phyloP scores from a whole-genome alignment of 139 green algal genomes.

The Tetradesmus lagerheimii region DNA sequence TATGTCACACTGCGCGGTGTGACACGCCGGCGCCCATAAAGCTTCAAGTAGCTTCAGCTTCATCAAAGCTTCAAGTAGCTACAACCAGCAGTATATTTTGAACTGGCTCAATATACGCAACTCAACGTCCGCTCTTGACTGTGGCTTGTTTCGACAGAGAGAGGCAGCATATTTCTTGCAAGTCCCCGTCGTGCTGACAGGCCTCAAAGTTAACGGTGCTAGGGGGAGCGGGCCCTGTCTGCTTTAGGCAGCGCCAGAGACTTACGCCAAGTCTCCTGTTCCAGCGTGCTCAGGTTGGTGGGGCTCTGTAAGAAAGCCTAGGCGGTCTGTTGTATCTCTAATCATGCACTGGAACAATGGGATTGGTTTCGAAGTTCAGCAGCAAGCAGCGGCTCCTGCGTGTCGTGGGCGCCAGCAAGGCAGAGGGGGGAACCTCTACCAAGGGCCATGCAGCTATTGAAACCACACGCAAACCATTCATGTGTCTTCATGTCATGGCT shows the following conservation, averaged over 20 bases:
- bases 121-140: not conserved
- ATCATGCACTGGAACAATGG: not conserved
- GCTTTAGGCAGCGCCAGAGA: constrained; percentile 23
- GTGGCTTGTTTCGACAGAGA: not conserved
- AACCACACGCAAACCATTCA: no score
- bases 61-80: no score
- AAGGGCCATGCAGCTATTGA: no score
- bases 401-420: not conserved
- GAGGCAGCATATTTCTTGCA: not conserved
- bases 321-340: not conserved
- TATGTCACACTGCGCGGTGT: no score
- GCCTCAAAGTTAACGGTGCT: not conserved
- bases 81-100: no score
- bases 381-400: not conserved
- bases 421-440: not conserved
- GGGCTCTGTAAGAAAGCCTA: not conserved
- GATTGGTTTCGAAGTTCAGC: not conserved
- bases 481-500: no score
- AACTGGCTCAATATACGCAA: not conserved
- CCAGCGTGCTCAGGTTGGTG: constrained; percentile 31
- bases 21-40: no score
- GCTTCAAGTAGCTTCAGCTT: no score
- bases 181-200: constrained; percentile 11
- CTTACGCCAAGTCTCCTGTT: constrained; percentile 22
- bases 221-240: constrained; percentile 2